phyloP scores from a whole-genome alignment of 164 flowering plant genomes.

The Malania oleifera region DNA sequence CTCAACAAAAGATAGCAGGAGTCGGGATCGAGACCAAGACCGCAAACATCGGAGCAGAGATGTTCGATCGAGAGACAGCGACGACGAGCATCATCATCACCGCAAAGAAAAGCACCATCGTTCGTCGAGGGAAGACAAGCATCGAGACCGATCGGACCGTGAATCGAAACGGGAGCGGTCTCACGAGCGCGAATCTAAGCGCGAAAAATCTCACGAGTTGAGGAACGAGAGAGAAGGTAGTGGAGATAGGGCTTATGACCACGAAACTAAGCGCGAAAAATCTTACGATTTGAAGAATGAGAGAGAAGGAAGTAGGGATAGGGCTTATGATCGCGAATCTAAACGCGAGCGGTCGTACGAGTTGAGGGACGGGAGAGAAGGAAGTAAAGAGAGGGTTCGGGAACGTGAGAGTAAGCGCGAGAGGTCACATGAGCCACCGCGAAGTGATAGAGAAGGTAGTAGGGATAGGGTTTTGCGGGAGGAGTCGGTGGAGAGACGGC shows the following conservation, averaged over 20 bases:
- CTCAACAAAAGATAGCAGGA: constrained; percentile 9
- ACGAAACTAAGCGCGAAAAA: constrained; percentile 11
- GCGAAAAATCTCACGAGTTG: constrained; percentile 7
- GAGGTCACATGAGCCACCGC: constrained; percentile 10
- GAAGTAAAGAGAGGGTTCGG: constrained; percentile 10
- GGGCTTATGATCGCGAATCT: constrained; percentile 20
- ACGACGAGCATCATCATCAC: constrained; percentile 9
- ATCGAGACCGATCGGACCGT: constrained; percentile 17
- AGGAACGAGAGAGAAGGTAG: constrained; percentile 1
- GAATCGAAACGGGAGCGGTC: no score
- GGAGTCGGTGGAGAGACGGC: constrained; percentile 19
- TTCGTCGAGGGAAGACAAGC: constrained; percentile 13
- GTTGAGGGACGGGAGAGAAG: constrained; percentile 21
- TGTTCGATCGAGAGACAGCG: not conserved
- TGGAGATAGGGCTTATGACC: constrained; percentile 14
- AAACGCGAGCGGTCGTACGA: constrained; percentile 28
- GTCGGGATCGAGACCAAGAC: constrained; percentile 21
- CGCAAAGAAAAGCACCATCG: constrained; percentile 8
- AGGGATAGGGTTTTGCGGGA: constrained; percentile 15
- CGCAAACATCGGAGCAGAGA: constrained; percentile 26
- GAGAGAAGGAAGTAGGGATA: constrained; percentile 1
- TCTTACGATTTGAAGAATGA: not conserved
- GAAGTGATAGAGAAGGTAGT: constrained; percentile 8
- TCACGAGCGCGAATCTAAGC: constrained; percentile 13
- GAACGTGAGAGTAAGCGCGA: constrained; percentile 9